Base-by-base conservation (phyloP, 352 stramenopile genomes). In the Phytophthora ohioensis region DNA sequence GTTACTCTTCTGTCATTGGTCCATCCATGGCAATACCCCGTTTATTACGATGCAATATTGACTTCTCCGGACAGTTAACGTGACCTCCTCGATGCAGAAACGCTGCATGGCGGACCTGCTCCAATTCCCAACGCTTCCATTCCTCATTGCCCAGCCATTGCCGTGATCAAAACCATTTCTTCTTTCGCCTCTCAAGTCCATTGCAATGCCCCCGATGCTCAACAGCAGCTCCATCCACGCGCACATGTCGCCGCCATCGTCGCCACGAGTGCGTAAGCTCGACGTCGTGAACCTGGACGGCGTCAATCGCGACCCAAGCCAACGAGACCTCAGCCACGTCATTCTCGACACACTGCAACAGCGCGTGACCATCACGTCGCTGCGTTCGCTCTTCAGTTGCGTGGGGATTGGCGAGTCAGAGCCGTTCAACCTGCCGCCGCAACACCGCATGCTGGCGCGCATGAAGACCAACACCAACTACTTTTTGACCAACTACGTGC, bases 401-500 rank as follows among this genome's bases (percentile, higher is more conserved):
- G 72, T 84, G 7, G 86, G 86, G 53, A 67, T 91, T 11, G 84
- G 86, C 56, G 86, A 94, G 55, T 75, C 71, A 38, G 57, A 77
- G 57, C 84, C 86, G 35, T 91, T 92, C 72, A 87, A 75, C 11
- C 10, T 91, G 56, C 84, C 84, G 10, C 69, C 75, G 27, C 76
- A 85, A 60, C 67, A 76, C 15, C 76, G 85, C 52, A 79, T 83
- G 56, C 30, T 85, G 42, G 35, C 59, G 67, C 84, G 84, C n/a
- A 76, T 94, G 64, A 84, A 82, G 64, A 84, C 75, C 32, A 94
- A 94, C 79, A 73, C 72, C 58, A 79, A 80, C 67, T 94, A 82
- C 67, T 94, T 91, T 55, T 60, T 92, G 60, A 86, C 81, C 70
- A 94, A 94, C 68, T 94, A 94, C 55, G 21, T 94, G 57, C 71